phyloP scores from a whole-genome alignment of 192 early-diverging fungal species.

The Linnemannia zychae region DNA sequence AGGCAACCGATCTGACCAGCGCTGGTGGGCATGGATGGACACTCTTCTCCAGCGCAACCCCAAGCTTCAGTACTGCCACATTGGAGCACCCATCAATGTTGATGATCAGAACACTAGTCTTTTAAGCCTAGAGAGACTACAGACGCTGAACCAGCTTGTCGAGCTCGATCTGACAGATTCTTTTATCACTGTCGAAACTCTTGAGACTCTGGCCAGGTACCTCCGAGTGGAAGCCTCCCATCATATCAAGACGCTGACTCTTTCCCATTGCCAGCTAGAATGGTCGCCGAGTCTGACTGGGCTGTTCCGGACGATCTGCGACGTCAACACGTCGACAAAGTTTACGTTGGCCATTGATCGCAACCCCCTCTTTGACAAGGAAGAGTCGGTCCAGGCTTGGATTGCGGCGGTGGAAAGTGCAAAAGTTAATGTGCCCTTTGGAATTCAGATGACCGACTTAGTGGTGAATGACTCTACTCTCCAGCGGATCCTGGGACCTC shows the following conservation, averaged over 20 bases:
- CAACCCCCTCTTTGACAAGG: slow-evolving; percentile 37
- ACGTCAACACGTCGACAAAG: slow-evolving; percentile 33
- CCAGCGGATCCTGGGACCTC: slow-evolving; percentile 24
- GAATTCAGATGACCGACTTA: slow-evolving; percentile 29
- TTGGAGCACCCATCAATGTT: slow-evolving; percentile 20
- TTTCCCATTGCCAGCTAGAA: slow-evolving; percentile 26
- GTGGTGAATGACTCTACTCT: slow-evolving; percentile 19
- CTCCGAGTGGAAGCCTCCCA: neutral
- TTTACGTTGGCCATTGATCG: slow-evolving; percentile 32
- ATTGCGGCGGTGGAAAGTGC: slow-evolving; percentile 3
- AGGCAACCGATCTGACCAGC: slow-evolving; percentile 27
- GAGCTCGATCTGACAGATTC: slow-evolving; percentile 31
- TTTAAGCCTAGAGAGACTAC: slow-evolving; percentile 12
- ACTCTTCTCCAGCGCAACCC: slow-evolving; percentile 16
- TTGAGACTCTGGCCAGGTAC: neutral
- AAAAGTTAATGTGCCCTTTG: slow-evolving; percentile 23
- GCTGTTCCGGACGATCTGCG: slow-evolving; percentile 31
- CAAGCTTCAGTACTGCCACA: neutral
- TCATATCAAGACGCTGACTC: slow-evolving; percentile 8
- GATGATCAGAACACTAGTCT: slow-evolving; percentile 9
- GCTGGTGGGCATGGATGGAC: slow-evolving; percentile 52
- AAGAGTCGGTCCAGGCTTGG: slow-evolving; percentile 33
- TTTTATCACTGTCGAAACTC: neutral
- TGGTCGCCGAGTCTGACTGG: slow-evolving; percentile 14
- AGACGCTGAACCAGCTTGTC: slow-evolving; percentile 10